Evolutionary conservation across 176 grass and related monocot genomes (phyloP).

Genomic region (Pontederia paniculata): DNA sequence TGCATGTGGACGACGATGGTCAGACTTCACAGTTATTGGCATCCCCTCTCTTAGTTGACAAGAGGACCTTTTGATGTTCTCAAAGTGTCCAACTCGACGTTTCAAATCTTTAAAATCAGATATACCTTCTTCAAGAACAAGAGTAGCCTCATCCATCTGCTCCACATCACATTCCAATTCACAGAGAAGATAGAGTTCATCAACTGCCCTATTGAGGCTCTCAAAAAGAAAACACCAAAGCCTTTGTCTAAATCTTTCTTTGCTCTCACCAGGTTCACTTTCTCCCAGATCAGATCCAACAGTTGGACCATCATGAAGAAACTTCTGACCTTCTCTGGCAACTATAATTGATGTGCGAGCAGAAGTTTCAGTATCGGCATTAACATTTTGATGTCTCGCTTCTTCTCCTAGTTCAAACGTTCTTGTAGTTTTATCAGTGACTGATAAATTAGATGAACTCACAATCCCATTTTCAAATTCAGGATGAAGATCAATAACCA

Average conservation of each 20-base stretch:
- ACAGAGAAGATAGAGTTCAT: constrained; percentile 97
- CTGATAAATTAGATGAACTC: constrained; percentile 24
- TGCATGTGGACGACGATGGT: constrained; percentile 88
- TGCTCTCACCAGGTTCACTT: constrained; percentile 72
- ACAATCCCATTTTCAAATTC: constrained; percentile 21
- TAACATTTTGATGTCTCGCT: constrained; percentile 14
- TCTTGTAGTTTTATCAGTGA: constrained; percentile 10
- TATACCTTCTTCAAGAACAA: constrained; percentile 93
- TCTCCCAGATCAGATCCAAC: constrained; percentile 35
- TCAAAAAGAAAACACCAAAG: constrained; percentile 99
- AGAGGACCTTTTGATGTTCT: constrained; percentile 67
- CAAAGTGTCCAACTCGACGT: constrained; percentile 76
- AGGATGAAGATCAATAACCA: constrained; percentile 2
- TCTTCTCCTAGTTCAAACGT: constrained; percentile 17
- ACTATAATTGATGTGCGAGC: constrained; percentile 25
- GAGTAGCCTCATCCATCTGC: constrained; percentile 95
- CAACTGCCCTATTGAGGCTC: constrained; percentile 90
- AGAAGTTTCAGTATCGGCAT: constrained; percentile 26
- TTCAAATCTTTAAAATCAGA: constrained; percentile 96
- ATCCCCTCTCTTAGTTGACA: constrained; percentile 48
- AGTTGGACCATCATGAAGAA: constrained; percentile 18
- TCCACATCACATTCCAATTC: constrained; percentile 99
- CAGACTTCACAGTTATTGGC: constrained; percentile 64
- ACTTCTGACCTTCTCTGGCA: constrained; percentile 25
- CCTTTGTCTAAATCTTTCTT: constrained; percentile 97